phyloP scores from a whole-genome alignment of 257 asterid species.

The Lycium ferocissimum region DNA sequence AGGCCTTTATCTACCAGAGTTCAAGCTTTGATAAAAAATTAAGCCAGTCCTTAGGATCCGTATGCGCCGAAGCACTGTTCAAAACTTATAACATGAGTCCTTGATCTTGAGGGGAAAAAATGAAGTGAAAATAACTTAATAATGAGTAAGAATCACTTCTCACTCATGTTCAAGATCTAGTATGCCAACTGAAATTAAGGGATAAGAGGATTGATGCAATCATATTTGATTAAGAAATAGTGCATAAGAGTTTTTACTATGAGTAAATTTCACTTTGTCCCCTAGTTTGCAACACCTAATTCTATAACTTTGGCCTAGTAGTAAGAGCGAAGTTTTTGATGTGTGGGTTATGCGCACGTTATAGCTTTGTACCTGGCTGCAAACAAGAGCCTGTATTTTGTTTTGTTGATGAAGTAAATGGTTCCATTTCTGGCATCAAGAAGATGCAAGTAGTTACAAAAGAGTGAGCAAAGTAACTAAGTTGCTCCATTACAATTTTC shows the following conservation, averaged over 20 bases:
- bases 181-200: not conserved
- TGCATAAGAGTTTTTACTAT: not conserved
- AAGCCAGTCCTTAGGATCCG: not conserved
- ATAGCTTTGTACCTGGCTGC: not conserved
- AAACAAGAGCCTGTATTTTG: too few relatives aligned
- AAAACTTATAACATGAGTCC: not conserved
- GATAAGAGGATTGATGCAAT: not conserved
- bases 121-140: not conserved
- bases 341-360: not conserved
- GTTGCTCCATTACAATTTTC: too few relatives aligned
- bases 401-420: too few relatives aligned
- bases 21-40: not conserved
- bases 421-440: too few relatives aligned
- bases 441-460: too few relatives aligned
- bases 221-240: not conserved
- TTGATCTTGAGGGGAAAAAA: not conserved
- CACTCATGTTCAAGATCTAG: not conserved
- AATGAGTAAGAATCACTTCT: not conserved
- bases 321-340: not conserved
- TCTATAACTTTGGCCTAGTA: not conserved
- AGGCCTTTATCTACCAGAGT: not conserved
- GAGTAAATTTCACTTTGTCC: not conserved
- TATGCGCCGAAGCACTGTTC: not conserved
- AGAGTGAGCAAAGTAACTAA: too few relatives aligned
- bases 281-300: not conserved